Conservation (phyloP, 1,284 basidiomycete species). For the Fistulinella cinereoalba region DNA sequence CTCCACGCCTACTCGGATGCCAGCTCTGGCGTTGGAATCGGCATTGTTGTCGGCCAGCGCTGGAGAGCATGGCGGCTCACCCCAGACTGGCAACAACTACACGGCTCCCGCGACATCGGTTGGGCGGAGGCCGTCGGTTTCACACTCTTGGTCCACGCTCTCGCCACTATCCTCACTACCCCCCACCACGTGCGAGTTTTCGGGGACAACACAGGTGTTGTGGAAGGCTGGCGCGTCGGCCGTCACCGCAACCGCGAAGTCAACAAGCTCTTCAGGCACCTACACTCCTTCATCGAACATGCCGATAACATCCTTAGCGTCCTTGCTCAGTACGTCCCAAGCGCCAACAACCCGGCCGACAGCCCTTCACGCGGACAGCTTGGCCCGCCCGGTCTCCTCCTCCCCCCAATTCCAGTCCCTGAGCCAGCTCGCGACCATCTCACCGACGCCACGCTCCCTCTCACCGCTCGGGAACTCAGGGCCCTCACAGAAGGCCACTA, state of each 20-base stretch:
- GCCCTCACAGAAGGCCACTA: too few species aligned
- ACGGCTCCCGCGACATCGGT: constrained; percentile 8
- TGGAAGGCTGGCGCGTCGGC: constrained; percentile 41
- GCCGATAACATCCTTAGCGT: not conserved
- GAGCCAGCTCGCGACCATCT: too few species aligned
- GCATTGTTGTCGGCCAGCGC: not conserved
- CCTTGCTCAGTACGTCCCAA: constrained; percentile 33
- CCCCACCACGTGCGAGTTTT: constrained; percentile 15
- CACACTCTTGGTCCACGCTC: constrained; percentile 30
- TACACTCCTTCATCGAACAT: constrained; percentile 11
- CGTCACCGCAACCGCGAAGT: constrained; percentile 32
- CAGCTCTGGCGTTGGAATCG: constrained; percentile 14
- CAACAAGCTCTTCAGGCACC: constrained; percentile 24
- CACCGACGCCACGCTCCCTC: too few species aligned
- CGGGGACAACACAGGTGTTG: constrained; percentile 40
- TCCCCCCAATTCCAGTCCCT: constrained; percentile 18
- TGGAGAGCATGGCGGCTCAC: constrained; percentile 13
- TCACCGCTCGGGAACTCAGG: too few species aligned
- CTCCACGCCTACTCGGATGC: constrained; percentile 11
- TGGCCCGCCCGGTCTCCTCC: constrained; percentile 5
- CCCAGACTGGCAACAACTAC: not conserved
- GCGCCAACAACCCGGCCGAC: constrained; percentile 24
- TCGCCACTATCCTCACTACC: not conserved
- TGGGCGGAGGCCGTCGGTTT: constrained; percentile 14
- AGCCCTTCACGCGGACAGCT: constrained; percentile 16